Percentiles rank a stretch among this genome's conserved stretches.
phyloP scores from a whole-genome alignment of 441 rosid genomes.

The Populus hybrid region DNA sequence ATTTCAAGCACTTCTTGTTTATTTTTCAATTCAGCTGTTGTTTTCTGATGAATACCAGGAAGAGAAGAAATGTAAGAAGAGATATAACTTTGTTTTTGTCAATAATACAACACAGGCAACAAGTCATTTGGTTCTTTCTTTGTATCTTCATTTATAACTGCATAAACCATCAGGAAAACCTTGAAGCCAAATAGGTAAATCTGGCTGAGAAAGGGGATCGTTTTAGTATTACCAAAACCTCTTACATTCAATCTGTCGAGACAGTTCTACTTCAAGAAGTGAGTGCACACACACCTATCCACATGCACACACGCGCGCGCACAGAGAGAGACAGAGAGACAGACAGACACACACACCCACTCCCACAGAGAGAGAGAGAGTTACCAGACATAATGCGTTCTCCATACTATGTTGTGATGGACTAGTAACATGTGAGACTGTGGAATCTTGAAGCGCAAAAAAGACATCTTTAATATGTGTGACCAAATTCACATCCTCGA shows the following conservation, averaged over 20 bases:
- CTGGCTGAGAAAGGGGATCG: constrained; percentile 46
- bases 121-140: constrained; percentile 33
- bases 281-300: background rate
- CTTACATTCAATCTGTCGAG: constrained; percentile 1
- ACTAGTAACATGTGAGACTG: constrained; percentile 39
- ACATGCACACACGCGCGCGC: background rate
- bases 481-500: constrained; percentile 65
- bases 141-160: constrained; percentile 38
- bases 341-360: background rate
- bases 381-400: constrained; percentile 51
- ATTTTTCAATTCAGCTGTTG: constrained; percentile 34
- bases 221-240: constrained; percentile 19
- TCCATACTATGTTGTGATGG: constrained; percentile 38
- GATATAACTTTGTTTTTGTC: constrained; percentile 27
- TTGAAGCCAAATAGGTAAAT: constrained; percentile 37
- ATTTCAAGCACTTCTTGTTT: constrained; percentile 34
- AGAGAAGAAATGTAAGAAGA: constrained; percentile 30
- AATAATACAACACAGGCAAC: constrained; percentile 30
- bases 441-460: constrained; percentile 51
- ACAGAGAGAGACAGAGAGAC: background rate
- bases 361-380: constrained; percentile 6
- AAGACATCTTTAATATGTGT: constrained; percentile 58
- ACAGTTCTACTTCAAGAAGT: background rate
- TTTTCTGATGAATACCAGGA: constrained; percentile 30
- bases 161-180: constrained; percentile 34